These are phyloP conservation scores for Phanerochaete carnosa DNA, from an alignment of 768 basidiomycete genomes.

Conservation along the genomic window DNA sequence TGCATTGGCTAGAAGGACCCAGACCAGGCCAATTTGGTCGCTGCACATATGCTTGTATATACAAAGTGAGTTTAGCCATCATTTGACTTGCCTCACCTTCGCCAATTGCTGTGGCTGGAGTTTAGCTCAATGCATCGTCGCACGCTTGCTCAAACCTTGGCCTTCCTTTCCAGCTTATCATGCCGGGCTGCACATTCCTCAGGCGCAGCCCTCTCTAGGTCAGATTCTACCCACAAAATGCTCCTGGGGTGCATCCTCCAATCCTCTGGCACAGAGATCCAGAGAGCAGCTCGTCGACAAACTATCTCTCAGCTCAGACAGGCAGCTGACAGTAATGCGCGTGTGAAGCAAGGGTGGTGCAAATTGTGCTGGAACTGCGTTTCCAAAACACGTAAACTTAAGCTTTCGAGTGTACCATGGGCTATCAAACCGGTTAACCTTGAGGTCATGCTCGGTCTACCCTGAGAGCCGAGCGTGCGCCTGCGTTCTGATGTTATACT, in stretches of 20 bases:
- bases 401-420: slow-evolving; percentile 62
- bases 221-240: slow-evolving; percentile 56
- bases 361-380: slow-evolving; percentile 36
- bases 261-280: slow-evolving; percentile 55
- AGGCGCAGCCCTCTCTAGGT: slow-evolving; percentile 64
- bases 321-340: slow-evolving; percentile 35
- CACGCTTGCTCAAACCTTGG: slow-evolving; percentile 67
- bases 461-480: slow-evolving; percentile 47
- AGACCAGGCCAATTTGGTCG: slow-evolving; percentile 61
- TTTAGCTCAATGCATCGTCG: slow-evolving; percentile 74
- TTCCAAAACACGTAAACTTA: slow-evolving; percentile 10
- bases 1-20: slow-evolving; percentile 61
- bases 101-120: slow-evolving; percentile 51
- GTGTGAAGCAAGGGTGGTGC: slow-evolving; percentile 61
- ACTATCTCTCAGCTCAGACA: neutral
- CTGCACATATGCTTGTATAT: slow-evolving; percentile 62
- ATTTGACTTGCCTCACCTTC: slow-evolving; percentile 8
- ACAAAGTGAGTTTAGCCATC: slow-evolving; percentile 53
- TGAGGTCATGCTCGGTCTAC: slow-evolving; percentile 60
- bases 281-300: slow-evolving; percentile 15
- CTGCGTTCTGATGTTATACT: slow-evolving; percentile 62
- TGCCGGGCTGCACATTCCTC: slow-evolving; percentile 85
- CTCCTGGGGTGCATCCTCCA: slow-evolving; percentile 82
- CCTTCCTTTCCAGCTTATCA: slow-evolving; percentile 76
- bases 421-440: slow-evolving; percentile 66